Evolutionary conservation across 2,329 filamentous ascomycete species (phyloP).

Genomic region (Colletotrichum cordylinicola): DNA sequence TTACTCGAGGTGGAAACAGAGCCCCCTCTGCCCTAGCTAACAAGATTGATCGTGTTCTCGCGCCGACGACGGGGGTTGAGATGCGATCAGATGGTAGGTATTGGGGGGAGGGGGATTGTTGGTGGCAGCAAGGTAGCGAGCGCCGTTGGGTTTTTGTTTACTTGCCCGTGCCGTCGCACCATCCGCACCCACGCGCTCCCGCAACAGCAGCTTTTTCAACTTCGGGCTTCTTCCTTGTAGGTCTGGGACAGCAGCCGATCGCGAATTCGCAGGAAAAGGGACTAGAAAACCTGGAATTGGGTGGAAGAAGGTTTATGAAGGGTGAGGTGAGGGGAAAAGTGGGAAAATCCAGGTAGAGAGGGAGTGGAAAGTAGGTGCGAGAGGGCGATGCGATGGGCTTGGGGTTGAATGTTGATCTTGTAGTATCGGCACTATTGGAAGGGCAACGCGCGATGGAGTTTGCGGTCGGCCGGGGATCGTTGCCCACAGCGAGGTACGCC

Average conservation of each 20-base stretch:
- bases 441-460: constrained; percentile 10
- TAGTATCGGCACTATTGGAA: constrained; percentile 11
- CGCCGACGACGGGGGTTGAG: background rate
- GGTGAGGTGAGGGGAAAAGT: background rate
- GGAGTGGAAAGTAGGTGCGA: background rate
- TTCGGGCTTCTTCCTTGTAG: constrained; percentile 16
- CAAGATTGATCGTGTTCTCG: background rate
- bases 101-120: background rate
- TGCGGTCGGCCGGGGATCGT: background rate
- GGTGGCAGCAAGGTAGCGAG: background rate
- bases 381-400: background rate
- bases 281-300: background rate
- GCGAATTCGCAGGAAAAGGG: background rate
- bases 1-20: background rate
- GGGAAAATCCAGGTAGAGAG: background rate
- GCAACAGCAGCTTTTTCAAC: background rate
- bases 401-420: constrained; percentile 10
- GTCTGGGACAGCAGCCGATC: background rate
- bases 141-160: constrained; percentile 13
- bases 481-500: background rate
- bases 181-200: constrained; percentile 2
- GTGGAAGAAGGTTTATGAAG: background rate
- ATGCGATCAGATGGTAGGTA: background rate
- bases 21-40: background rate
- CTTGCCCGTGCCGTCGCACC: constrained; percentile 1